These are phyloP conservation scores for Mercurialis annua DNA, from an alignment of 345 rosid species.

Conservation along the genomic window DNA sequence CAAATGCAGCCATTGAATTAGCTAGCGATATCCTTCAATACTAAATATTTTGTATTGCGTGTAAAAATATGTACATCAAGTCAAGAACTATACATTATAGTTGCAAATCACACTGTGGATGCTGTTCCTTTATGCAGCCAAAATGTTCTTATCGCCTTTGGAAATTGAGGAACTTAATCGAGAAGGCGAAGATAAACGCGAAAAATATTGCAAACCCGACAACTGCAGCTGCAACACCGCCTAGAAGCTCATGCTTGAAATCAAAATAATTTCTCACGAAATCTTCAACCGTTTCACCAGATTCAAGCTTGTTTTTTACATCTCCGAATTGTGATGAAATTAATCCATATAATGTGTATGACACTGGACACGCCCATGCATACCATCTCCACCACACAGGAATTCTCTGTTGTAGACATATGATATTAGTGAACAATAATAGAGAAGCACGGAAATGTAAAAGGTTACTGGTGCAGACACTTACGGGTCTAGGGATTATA, in stretches of 20 bases:
- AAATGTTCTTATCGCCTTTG: slow-evolving; percentile 30
- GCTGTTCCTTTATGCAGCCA: background rate
- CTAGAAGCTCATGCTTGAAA: slow-evolving; percentile 36
- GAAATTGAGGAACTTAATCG: slow-evolving; percentile 36
- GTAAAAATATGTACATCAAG: background rate
- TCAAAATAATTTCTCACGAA: slow-evolving; percentile 32
- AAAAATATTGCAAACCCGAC: slow-evolving; percentile 30
- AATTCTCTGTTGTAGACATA: slow-evolving; percentile 29
- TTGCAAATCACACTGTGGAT: background rate
- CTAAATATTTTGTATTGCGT: background rate
- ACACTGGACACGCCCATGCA: slow-evolving; percentile 35
- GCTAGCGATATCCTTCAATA: background rate
- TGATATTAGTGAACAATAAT: background rate
- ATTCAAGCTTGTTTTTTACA: slow-evolving; percentile 16
- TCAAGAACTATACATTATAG: background rate
- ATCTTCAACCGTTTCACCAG: slow-evolving; percentile 26
- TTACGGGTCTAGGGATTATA: slow-evolving; percentile 58
- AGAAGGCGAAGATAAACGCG: slow-evolving; percentile 28
- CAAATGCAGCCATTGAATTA: too few relatives aligned
- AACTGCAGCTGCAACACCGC: slow-evolving; percentile 31
- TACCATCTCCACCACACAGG: slow-evolving; percentile 57
- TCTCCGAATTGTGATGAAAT: slow-evolving; percentile 41
- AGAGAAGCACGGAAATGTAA: background rate
- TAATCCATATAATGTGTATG: slow-evolving; percentile 43
- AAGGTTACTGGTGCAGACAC: background rate